A percentile compares a stretch with the other conserved stretches of the same genome.
Evolutionary conservation across 495 filamentous ascomycete genomes (phyloP).

Genomic region (Diplogelasinospora grovesii): DNA sequence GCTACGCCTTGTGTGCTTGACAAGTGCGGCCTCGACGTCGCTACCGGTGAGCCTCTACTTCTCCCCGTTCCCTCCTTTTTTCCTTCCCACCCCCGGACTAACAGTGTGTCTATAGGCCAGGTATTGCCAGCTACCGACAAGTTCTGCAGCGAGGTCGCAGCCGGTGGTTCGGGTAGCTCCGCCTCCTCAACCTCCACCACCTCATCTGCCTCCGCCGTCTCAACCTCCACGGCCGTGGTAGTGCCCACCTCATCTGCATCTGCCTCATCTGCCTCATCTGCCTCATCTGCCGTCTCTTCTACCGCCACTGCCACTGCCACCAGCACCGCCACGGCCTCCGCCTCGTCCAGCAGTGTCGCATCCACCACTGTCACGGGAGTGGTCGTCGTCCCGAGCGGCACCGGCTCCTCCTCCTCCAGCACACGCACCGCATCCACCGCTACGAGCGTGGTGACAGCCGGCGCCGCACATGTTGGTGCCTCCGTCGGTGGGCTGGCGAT

Average conservation of each 20-base stretch:
- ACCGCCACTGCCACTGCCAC: neutral
- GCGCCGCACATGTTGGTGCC: slow-evolving; percentile 17
- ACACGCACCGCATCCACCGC: neutral
- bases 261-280: neutral
- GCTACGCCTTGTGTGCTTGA: slow-evolving; percentile 34
- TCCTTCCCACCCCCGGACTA: neutral
- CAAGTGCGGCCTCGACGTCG: slow-evolving; percentile 27
- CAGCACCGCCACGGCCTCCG: neutral
- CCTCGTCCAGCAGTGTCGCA: slow-evolving; percentile 7
- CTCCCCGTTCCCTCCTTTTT: neutral
- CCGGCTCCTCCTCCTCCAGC: neutral
- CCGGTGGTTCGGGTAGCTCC: slow-evolving; percentile 3
- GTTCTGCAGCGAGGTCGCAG: slow-evolving; percentile 28
- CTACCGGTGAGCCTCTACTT: slow-evolving; percentile 18
- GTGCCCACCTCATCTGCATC: slow-evolving; percentile 2
- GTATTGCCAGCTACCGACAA: slow-evolving; percentile 32
- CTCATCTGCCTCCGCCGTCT: neutral
- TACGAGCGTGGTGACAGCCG: slow-evolving; percentile 9
- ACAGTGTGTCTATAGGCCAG: slow-evolving; percentile 12
- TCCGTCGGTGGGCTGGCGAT: slow-evolving; percentile 19
- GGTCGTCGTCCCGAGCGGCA: no score
- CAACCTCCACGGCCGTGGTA: slow-evolving; percentile 7
- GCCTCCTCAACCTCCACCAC: slow-evolving; percentile 7
- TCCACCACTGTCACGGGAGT: slow-evolving; percentile 6
- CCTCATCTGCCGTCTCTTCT: neutral